phyloP scores from a whole-genome alignment of 495 filamentous ascomycete genomes.

The Clavariopsis aquatica region DNA sequence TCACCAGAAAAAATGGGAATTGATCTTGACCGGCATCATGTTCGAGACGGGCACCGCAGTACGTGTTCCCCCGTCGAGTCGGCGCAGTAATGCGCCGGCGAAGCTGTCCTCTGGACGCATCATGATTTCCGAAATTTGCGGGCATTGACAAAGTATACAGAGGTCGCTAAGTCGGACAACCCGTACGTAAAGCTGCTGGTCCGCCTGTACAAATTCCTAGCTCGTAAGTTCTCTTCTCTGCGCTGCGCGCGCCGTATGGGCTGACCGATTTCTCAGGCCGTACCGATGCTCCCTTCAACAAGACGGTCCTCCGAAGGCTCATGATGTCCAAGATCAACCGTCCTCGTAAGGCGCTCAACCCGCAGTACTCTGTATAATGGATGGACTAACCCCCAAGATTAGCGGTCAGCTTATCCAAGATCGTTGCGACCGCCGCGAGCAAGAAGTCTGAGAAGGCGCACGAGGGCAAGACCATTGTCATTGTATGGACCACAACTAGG shows the following conservation, averaged over 20 bases:
- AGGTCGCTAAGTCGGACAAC: slow-evolving; percentile 94
- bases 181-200: slow-evolving; percentile 95
- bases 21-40: slow-evolving; percentile 78
- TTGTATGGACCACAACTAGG: slow-evolving; percentile 45
- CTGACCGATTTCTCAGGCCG: slow-evolving; percentile 61
- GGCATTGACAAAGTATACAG: slow-evolving; percentile 32
- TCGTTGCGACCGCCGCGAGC: slow-evolving; percentile 66
- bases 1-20: slow-evolving; percentile 56
- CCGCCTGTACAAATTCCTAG: slow-evolving; percentile 98
- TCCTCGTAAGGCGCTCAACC: slow-evolving; percentile 53
- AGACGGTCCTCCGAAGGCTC: slow-evolving; percentile 90
- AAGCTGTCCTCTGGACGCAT: slow-evolving; percentile 34
- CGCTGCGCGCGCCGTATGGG: not conserved
- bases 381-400: slow-evolving; percentile 3
- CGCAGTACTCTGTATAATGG: not conserved
- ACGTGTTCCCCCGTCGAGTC: slow-evolving; percentile 35
- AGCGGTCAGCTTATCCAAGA: slow-evolving; percentile 84
- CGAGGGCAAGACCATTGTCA: slow-evolving; percentile 85
- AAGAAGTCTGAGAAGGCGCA: slow-evolving; percentile 62
- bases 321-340: slow-evolving; percentile 98
- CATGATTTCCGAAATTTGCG: slow-evolving; percentile 27
- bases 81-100: slow-evolving; percentile 31
- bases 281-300: slow-evolving; percentile 96
- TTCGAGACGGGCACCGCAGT: slow-evolving; percentile 78
- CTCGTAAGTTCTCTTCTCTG: slow-evolving; percentile 66